Conservation (phyloP, 176 grass and related monocot genomes). For the Ensete glaucum region DNA sequence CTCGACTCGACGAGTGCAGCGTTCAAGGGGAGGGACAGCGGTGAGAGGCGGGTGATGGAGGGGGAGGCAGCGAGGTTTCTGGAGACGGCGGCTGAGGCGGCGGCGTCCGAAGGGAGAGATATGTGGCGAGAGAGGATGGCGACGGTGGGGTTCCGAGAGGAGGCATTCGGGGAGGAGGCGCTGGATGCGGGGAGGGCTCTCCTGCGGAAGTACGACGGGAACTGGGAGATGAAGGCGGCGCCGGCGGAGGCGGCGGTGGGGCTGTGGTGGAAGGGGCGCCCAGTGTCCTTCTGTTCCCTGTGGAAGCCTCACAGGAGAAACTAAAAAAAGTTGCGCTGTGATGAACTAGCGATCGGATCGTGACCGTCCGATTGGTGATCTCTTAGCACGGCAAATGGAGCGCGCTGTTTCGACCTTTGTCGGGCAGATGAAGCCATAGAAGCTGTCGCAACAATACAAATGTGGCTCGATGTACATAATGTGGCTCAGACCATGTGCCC, state of each 20-base stretch:
- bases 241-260: slow-evolving; percentile 24
- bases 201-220: slow-evolving; percentile 76
- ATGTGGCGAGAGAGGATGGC: slow-evolving; percentile 69
- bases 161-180: slow-evolving; percentile 58
- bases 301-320: slow-evolving; percentile 39
- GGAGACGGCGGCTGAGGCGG: not conserved
- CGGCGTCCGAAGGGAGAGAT: slow-evolving; percentile 30
- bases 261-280: slow-evolving; percentile 83
- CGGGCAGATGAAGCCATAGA: no score
- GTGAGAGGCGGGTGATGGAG: slow-evolving; percentile 57
- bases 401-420: not conserved
- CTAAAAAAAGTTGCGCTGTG: not conserved
- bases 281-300: slow-evolving; percentile 82
- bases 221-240: slow-evolving; percentile 59
- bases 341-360: not conserved
- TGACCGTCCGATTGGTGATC: not conserved
- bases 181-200: slow-evolving; percentile 54
- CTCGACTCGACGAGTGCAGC: slow-evolving; percentile 72
- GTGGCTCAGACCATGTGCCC: not conserved
- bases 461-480: not conserved
- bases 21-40: slow-evolving; percentile 72
- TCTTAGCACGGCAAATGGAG: not conserved
- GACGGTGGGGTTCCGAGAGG: slow-evolving; percentile 50
- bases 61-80: slow-evolving; percentile 47
- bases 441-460: not conserved